Base-by-base conservation (phyloP, 1,139 yeast genomes). In the Arxiozyma slooffiae region DNA sequence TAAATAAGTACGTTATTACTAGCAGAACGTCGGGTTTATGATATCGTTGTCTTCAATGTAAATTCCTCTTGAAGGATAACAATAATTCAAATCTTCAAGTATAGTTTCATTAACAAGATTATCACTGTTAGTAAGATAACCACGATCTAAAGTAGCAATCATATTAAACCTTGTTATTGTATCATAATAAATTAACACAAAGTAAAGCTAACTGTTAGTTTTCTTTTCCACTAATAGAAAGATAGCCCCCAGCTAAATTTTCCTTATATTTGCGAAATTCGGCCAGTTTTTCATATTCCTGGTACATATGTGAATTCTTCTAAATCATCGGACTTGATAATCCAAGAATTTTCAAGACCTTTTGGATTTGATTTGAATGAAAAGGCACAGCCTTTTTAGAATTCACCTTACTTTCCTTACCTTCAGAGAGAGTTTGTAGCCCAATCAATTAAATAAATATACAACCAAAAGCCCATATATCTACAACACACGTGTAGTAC, bases 401-500 rank as follows among this genome's bases (percentile, higher is more conserved):
- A 64, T 90, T 97, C 76, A 90, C 84, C 61, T 90, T 92, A 17
- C 96, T 95, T 65, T 92, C 99, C 67, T 92, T 98, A 44, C 98
- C 98, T 66, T 94, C 94, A 71, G 94, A 92, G 4, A 92, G 83
- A 0, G 99, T 98, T 59, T 96, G 72, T 44, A 94, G 69, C 2
- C 96, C 87, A 21, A 92, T 72, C 47, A 92, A 71, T 64, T 94
- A 98, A 0, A 96, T 98, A 57, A 92, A 75, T 9, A 94, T 92
- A 67, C 98, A 92, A 0, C 98, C 98, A 9, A 89, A 88, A 0
- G 98, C 97, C 98, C 98, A 92, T 49, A 88, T 68, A 68, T 92
- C 97, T 44, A 92, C 85, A 0, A 97, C 92, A 0, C 97, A 96
- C 0, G 97, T 85, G 64, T 92, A 92, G 69, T 92, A 96, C 47